These are phyloP conservation scores for Suillus ampliporus DNA, from an alignment of 768 basidiomycete species.

Conservation along the genomic window DNA sequence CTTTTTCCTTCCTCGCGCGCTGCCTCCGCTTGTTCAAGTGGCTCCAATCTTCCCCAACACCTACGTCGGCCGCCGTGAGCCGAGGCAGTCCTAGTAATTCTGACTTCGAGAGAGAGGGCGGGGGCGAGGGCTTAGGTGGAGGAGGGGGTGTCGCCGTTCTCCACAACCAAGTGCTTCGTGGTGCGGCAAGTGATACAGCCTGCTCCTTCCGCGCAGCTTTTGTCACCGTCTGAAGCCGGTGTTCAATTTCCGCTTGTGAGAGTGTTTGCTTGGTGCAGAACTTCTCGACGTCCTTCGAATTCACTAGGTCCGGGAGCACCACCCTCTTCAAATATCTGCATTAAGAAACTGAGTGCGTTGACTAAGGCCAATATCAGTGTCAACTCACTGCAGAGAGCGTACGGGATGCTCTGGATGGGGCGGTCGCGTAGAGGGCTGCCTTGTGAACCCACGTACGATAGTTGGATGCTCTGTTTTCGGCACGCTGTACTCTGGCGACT, in stretches of 20 bases:
- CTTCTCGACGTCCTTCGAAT: slow-evolving; percentile 48
- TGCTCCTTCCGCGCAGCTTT: slow-evolving; percentile 27
- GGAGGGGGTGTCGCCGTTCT: slow-evolving; percentile 14
- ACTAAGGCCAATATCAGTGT: neutral
- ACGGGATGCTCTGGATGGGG: slow-evolving; percentile 53
- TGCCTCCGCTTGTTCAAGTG: slow-evolving; percentile 64
- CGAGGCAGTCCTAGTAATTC: slow-evolving; percentile 10
- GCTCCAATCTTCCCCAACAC: slow-evolving; percentile 50
- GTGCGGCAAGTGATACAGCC: slow-evolving; percentile 15
- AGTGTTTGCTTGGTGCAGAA: slow-evolving; percentile 40
- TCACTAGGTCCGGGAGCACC: slow-evolving; percentile 54
- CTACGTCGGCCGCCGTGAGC: slow-evolving; percentile 34
- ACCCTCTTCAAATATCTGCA: slow-evolving; percentile 59
- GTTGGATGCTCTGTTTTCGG: neutral
- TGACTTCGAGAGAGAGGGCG: slow-evolving; percentile 31
- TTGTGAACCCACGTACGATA: neutral
- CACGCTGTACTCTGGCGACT: neutral
- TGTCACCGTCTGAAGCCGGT: slow-evolving; percentile 24
- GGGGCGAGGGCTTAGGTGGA: slow-evolving; percentile 6
- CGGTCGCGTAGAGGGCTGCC: slow-evolving; percentile 29
- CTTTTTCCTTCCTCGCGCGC: slow-evolving; percentile 50
- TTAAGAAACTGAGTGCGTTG: neutral
- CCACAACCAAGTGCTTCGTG: slow-evolving; percentile 51
- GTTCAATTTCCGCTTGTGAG: slow-evolving; percentile 31
- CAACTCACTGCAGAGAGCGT: slow-evolving; percentile 56